Evolutionary conservation across 805 yeast species (phyloP), one percentile per base, ranked within the genome.

Genomic region (Hanseniaspora meyeri): DNA sequence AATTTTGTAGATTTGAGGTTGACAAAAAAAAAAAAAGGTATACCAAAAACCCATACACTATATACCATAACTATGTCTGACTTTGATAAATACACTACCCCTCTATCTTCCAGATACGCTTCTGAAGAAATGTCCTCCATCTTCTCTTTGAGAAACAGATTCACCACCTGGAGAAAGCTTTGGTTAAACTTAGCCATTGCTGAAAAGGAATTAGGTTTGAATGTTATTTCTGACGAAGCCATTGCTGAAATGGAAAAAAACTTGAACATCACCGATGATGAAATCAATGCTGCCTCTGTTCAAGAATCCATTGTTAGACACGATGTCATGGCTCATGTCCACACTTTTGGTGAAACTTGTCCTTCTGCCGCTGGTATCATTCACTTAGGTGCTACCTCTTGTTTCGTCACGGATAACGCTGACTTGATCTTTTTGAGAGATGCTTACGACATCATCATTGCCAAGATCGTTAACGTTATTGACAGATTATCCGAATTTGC

Each of bases 271-370:
- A 83, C 96, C 9, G 97, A 91, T 69, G 95, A 87, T 63, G 97
- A 95, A 67, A 88, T 93, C 61, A 88, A 77, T 58, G 85, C 76
- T 58, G 97, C 98, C 46, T 75, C 90, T 58, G 81, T 79, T 63
- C 97, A 93, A 74, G 98, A 93, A 73, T 96, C 97, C 54, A 89
- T 85, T 70, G 97, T 93, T 58, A 86, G 98, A 76, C 98, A 93
- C 72, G 98, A 93, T 69, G 98, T 93, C 64, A 93, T 93, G 98
- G 96, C 97, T 57, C 98, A 93, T 65, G 98, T 93, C 57, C 98
- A 93, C 68, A 87, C 85, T 58, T 93, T 86, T 69, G 98, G 98
- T 62, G 77, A 83, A 64, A 81, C 87, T 16, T 87, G 95, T 65
- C 98, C 98, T 19, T 85, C 84, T 7, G 98, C 98, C 38, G 91